Conservation (phyloP, 192 early-diverging fungal species). For the Backusella mclennaniae region DNA sequence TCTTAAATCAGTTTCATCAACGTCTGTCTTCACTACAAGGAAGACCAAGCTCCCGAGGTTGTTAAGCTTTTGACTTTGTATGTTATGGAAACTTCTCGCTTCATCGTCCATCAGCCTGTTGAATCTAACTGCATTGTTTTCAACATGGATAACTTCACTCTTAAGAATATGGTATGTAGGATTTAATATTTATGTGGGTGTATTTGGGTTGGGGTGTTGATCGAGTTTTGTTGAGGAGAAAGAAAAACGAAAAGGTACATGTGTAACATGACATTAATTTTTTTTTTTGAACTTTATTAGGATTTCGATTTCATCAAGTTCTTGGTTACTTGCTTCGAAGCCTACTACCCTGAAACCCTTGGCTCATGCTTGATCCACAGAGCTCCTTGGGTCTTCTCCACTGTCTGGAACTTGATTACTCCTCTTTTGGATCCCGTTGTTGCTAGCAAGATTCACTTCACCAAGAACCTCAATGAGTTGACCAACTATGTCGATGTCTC, state of each 20-base stretch:
- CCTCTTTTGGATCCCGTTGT: constrained; percentile 93
- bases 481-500: constrained; percentile 57
- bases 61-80: constrained; percentile 67
- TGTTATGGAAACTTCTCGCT: constrained; percentile 72
- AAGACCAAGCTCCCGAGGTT: constrained; percentile 60
- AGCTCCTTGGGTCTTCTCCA: constrained; percentile 88
- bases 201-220: not conserved
- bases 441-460: constrained; percentile 82
- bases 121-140: constrained; percentile 76
- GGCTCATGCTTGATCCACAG: constrained; percentile 80
- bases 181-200: not conserved
- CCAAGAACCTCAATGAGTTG: constrained; percentile 59
- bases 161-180: constrained; percentile 60
- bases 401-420: constrained; percentile 79
- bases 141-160: constrained; percentile 72
- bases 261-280: constrained; percentile 1
- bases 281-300: constrained; percentile 24
- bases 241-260: constrained; percentile 4
- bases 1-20: constrained; percentile 44
- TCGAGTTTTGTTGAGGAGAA: constrained; percentile 1
- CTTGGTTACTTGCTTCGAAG: constrained; percentile 76
- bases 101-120: constrained; percentile 61
- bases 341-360: constrained; percentile 89
- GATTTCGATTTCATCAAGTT: constrained; percentile 78
- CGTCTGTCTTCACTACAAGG: constrained; percentile 50